Base-by-base conservation (phyloP, 768 basidiomycete species). In the Tulasnella sp. region DNA sequence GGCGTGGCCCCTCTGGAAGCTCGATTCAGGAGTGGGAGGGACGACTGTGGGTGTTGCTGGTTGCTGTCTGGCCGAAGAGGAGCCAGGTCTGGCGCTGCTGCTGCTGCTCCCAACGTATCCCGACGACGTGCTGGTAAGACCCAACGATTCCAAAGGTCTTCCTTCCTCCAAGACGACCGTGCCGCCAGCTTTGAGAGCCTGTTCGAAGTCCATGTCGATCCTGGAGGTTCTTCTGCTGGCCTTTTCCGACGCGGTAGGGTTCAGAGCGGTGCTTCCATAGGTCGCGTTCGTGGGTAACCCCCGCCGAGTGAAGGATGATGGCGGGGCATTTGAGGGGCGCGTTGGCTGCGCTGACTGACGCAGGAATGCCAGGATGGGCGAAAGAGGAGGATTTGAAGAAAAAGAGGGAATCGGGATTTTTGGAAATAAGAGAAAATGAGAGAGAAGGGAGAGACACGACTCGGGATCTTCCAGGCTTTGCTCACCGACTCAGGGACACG, bases 171-270 rank as follows among this genome's bases (percentile, higher is more conserved):
- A 87, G 78, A 89, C 82, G 21, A 94, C 89, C 3, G 94, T 96
- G 34, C 89, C 91, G 58, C 90, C 90, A 16, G 87, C 87, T 80
- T 87, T 88, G 82, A 96, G 85, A 18, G 91, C 94, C 83, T 91
- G 90, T 85, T 95, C 94, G 82, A 96, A 96, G 84, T 94, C 93
- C 83, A 92, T 87, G 86, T 94, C 93, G 42, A 91, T 90, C 56
- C 93, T 90, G 62, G 94, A 94, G 71, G 88, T 84, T 40, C 93
- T 89, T 78, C 90, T 46, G 44, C 27, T 44, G n/a, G 48, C 27
- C 46, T 75, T 75, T 31, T 80, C 79, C 31, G 74, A 21, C 19
- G 74, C 68, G 62, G 52, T 52, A 52, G 52, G 52, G 42, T 34
- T 80, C 74, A 75, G 34, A 27, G n/a, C 72, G 40, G 27, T 62